Base-by-base conservation (phyloP, 805 yeast genomes). In the Ogataea nakhonphanomensis region DNA sequence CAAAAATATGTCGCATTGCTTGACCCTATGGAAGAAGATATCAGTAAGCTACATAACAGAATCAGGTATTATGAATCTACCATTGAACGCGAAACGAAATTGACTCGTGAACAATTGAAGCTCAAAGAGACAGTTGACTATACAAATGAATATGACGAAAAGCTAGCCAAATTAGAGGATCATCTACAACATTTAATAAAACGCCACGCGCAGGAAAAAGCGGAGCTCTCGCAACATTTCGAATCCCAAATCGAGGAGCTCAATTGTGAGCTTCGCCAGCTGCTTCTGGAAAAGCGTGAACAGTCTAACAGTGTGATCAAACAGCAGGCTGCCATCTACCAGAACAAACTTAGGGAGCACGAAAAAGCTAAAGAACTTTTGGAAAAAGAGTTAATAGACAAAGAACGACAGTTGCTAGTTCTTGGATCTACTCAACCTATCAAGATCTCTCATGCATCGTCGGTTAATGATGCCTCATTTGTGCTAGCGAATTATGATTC, bases 341-440 rank as follows among this genome's bases (percentile, higher is more conserved):
- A 53, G 25, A 17, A 26, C 14, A 47, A 47, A 17, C 28, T 51
- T 9, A 28, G 33, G 3, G 44, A 27, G 3, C 30, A 51, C 10
- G 37, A 42, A 15, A 26, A 13, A 7, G 6, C 33, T 5, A 37
- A 47, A 5, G 22, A 41, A 3, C 26, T 30, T 3, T 27, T 55
- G 22, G 49, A 43, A 25, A 14, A 24, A 4, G 46, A 43, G 14
- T 33, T 54, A 1, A 17, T 33, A 5, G 37, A 36, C 8, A 54
- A 47, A 20, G 60, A 56, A 20, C 33, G 32, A 3, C 35, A 39
- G 11, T 37, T 57, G n/a, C 33, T 44, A 3, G 29, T 38, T 13
- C 24, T 54, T 15, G 48, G 49, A 7, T 41, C 53, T 1, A 43
- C 59, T 7, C 52, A 46, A 31, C 61, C 61, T 1, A 57, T 57